Evolutionary conservation across 1,284 basidiomycete genomes (phyloP).

Genomic region (Naganishia liquefaciens): DNA sequence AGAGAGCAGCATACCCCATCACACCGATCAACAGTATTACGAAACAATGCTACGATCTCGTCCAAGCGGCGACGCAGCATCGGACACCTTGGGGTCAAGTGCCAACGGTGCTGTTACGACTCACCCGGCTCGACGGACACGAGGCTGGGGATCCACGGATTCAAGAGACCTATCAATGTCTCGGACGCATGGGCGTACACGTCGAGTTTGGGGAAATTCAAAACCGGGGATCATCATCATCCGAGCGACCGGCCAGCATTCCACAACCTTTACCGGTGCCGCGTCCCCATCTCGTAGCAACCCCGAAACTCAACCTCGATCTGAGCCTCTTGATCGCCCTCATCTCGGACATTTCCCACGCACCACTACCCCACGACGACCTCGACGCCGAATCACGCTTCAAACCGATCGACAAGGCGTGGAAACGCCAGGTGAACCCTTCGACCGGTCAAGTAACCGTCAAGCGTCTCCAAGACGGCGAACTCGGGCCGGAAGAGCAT

Average conservation of each 20-base stretch:
- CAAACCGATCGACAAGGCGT: constrained; percentile 59
- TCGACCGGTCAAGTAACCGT: constrained; percentile 4
- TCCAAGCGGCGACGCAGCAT: constrained; percentile 64
- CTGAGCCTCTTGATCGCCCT: constrained; percentile 78
- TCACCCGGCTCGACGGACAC: constrained; percentile 66
- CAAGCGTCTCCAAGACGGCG: constrained; percentile 37
- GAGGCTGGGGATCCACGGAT: constrained; percentile 57
- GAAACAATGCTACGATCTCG: constrained; percentile 52
- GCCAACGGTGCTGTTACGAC: constrained; percentile 60
- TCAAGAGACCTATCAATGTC: constrained; percentile 60
- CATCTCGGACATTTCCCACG: constrained; percentile 76
- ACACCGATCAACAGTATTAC: constrained; percentile 67
- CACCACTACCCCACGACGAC: constrained; percentile 62
- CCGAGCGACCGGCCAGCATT: background rate
- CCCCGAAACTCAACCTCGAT: constrained; percentile 69
- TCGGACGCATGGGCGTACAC: constrained; percentile 65
- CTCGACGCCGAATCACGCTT: constrained; percentile 64
- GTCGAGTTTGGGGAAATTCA: constrained; percentile 66
- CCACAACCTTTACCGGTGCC: background rate
- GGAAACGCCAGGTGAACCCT: constrained; percentile 35
- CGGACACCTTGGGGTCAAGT: constrained; percentile 37
- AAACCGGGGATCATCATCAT: constrained; percentile 29
- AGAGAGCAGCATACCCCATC: constrained; percentile 32
- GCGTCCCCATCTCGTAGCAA: constrained; percentile 55
- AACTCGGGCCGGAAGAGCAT: constrained; percentile 56